phyloP scores from a whole-genome alignment of 768 basidiomycete genomes.

The Suillus bovinus region DNA sequence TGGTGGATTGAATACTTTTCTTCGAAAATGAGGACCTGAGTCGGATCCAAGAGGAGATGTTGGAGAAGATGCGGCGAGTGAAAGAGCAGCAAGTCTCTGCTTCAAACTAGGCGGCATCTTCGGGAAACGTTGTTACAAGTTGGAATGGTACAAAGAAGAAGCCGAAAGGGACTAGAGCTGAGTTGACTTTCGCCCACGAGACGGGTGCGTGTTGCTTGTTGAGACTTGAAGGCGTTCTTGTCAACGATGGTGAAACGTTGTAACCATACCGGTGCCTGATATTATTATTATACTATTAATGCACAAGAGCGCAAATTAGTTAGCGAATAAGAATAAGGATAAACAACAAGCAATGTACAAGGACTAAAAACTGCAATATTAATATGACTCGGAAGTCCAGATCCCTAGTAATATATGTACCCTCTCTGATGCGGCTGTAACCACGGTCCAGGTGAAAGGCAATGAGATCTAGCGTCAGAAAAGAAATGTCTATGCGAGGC shows the following conservation, averaged over 20 bases:
- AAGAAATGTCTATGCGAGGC: background rate
- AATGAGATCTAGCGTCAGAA: background rate
- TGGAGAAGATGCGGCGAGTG: constrained; percentile 52
- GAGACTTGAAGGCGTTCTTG: background rate
- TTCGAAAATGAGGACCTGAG: constrained; percentile 28
- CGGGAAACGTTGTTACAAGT: background rate
- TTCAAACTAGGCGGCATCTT: constrained; percentile 50
- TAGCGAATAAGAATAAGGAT: background rate
- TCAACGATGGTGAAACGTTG: constrained; percentile 5
- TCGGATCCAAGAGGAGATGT: constrained; percentile 31
- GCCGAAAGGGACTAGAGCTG: background rate
- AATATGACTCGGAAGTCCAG: background rate
- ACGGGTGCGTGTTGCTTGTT: background rate
- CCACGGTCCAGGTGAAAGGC: background rate
- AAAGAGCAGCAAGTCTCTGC: constrained; percentile 65
- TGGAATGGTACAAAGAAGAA: constrained; percentile 1
- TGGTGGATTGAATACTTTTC: constrained; percentile 49
- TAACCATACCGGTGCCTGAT: background rate
- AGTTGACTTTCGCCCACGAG: background rate
- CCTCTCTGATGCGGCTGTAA: background rate
- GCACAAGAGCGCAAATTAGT: background rate
- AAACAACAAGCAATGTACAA: background rate
- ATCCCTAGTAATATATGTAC: background rate
- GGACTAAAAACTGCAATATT: background rate
- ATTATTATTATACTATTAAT: background rate